A percentile compares a stretch with the other conserved stretches of the same genome.
These are phyloP conservation scores for Hypoxylon sp. DNA, from an alignment of 2,329 filamentous ascomycete genomes.

Conservation along the genomic window DNA sequence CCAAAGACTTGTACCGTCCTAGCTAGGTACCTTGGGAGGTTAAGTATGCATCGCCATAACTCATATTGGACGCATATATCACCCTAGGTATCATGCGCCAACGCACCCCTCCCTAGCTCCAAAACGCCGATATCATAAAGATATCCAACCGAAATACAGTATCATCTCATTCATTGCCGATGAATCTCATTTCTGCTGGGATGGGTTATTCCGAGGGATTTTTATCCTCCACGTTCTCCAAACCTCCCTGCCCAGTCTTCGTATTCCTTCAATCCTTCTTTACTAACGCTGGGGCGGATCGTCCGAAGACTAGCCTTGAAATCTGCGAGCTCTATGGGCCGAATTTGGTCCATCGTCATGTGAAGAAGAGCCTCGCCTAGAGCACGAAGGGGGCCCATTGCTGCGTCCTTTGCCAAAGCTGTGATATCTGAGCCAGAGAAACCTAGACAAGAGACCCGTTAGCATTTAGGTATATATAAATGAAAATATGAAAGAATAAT, in stretches of 20 bases:
- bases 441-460: slow-evolving; percentile 70
- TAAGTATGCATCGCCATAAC: slow-evolving; percentile 14
- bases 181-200: neutral
- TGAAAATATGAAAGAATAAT: neutral
- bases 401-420: slow-evolving; percentile 94
- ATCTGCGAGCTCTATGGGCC: slow-evolving; percentile 82
- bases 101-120: slow-evolving; percentile 7
- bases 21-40: slow-evolving; percentile 5
- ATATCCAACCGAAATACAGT: too few relatives aligned
- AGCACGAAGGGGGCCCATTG: slow-evolving; percentile 93
- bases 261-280: slow-evolving; percentile 83
- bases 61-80: slow-evolving; percentile 26
- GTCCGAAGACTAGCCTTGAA: slow-evolving; percentile 84
- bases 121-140: slow-evolving; percentile 10
- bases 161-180: neutral
- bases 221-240: slow-evolving; percentile 85
- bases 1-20: slow-evolving; percentile 1
- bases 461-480: slow-evolving; percentile 15
- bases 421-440: slow-evolving; percentile 98
- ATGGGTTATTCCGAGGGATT: neutral
- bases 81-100: slow-evolving; percentile 28
- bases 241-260: slow-evolving; percentile 95
- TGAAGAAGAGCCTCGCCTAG: slow-evolving; percentile 88
- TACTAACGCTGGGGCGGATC: slow-evolving; percentile 90
- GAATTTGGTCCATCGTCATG: slow-evolving; percentile 94